Percentiles rank a stretch among this genome's conserved stretches.
phyloP scores from a whole-genome alignment of 2,329 filamentous ascomycete species.

The Scleromitrula shiraiana region DNA sequence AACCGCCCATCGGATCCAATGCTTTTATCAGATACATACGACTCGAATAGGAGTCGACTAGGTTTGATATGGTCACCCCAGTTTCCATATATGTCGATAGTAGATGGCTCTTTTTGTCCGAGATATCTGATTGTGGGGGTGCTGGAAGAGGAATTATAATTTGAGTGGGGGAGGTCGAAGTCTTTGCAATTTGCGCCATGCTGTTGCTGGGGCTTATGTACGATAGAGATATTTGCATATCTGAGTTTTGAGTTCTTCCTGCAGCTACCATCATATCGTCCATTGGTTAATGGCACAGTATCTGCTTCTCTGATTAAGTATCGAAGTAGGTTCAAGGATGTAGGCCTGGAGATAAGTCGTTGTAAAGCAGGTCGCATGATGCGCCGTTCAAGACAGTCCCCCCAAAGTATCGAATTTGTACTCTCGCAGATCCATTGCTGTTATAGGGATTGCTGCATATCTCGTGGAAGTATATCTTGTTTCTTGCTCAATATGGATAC shows the following conservation, averaged over 20 bases:
- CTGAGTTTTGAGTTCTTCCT: not conserved
- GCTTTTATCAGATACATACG: slow-evolving; percentile 20
- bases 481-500: not conserved
- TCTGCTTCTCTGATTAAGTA: slow-evolving; percentile 13
- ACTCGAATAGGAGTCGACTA: slow-evolving; percentile 26
- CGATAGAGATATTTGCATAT: not conserved
- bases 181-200: not conserved
- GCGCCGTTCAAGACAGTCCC: slow-evolving; percentile 6
- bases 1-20: slow-evolving; percentile 6
- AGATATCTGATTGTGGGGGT: not conserved
- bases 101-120: not conserved
- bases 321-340: slow-evolving; percentile 22
- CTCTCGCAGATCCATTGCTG: slow-evolving; percentile 3
- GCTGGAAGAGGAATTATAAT: not conserved
- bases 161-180: not conserved
- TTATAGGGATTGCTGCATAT: not conserved
- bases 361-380: slow-evolving; percentile 20
- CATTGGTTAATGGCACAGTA: not conserved
- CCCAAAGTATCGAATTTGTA: not conserved
- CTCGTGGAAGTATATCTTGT: not conserved
- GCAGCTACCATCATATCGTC: not conserved
- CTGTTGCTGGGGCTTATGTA: not conserved
- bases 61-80: slow-evolving; percentile 13
- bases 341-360: slow-evolving; percentile 26
- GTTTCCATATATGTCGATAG: not conserved